Evolutionary conservation across 495 filamentous ascomycete species (phyloP).

Genomic region (Neurospora intermedia): DNA sequence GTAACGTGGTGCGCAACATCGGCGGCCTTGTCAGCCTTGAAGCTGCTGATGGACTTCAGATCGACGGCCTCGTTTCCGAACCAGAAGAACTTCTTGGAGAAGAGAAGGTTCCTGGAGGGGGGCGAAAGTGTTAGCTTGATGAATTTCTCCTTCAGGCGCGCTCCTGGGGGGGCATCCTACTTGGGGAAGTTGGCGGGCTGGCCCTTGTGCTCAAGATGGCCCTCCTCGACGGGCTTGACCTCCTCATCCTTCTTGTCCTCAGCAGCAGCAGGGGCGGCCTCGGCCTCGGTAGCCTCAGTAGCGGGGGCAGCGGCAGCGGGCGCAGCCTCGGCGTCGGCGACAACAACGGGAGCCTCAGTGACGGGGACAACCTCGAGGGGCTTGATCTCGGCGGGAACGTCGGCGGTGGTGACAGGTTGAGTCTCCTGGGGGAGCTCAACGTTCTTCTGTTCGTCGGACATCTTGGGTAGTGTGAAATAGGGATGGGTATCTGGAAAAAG

Average conservation of each 20-base stretch:
- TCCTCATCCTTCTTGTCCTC: conserved; percentile 45
- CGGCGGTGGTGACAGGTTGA: conserved; percentile 26
- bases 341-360: conserved; percentile 13
- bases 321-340: conserved; percentile 24
- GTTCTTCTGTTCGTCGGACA: conserved; percentile 40
- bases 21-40: conserved; percentile 74
- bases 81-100: conserved; percentile 64
- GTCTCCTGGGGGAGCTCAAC: conserved; percentile 32
- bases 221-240: conserved; percentile 59
- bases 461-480: conserved; percentile 21
- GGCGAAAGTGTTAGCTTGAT: conserved; percentile 10
- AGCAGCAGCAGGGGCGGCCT: conserved; percentile 25
- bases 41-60: conserved; percentile 58
- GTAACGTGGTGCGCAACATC: conserved; percentile 66
- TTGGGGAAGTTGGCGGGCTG: conserved; percentile 70
- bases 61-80: conserved; percentile 75
- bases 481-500: conserved; percentile 31
- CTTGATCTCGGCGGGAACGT: conserved; percentile 33
- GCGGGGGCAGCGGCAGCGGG: conserved; percentile 37
- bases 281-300: conserved; percentile 37
- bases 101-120: conserved; percentile 34
- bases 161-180: conserved; percentile 43
- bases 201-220: conserved; percentile 74
- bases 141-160: background rate
- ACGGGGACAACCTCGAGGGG: conserved; percentile 33